Base-by-base conservation (phyloP, 2,329 filamentous ascomycete species). In the Exophiala sp. region DNA sequence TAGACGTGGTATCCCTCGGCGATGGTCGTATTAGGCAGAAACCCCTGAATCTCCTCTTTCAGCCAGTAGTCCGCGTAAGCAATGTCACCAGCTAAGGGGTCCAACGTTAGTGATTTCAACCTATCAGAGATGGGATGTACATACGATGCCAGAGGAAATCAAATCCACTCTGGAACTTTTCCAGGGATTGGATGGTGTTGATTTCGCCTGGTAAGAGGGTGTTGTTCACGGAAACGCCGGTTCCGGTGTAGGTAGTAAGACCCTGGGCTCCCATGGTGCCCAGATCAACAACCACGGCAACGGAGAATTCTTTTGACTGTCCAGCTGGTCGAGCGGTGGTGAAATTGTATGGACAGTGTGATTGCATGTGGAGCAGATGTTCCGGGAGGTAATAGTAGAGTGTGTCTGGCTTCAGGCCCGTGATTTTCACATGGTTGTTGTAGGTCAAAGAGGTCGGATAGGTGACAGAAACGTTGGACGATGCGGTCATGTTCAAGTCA, bases 101-200 rank as follows among this genome's bases (percentile, higher is more conserved):
- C 76, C 75, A 14, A 59, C 64, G 51, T 71, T 65, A 63, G 76
- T n/a, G 69, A 72, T 46, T 72, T 77, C 75, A 75, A 78, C 61
- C 78, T 73, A 60, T 78, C 76, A 0, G 77, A 76, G 53, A 79
- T 79, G 48, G 66, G 52, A 79, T 66, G 56, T 79, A 77, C 45
- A 77, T 77, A 36, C 77, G 76, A 62, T 80, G 77, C 78, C 77
- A 80, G 21, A 72, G 73, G 59, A 80, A 79, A 2, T 71, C 72
- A 14, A 70, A 57, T 14, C 73, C 75, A n/a, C 76, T 70, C n/a
- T 71, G 63, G 34, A 69, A 69, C 5, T 68, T 72, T 35, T 72
- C 60, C 33, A 62, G 62, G 11, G 79, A 66, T 42, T 78, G 68
- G 57, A 72, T 68, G 4, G 33, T 24, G n/a, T 38, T 35, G 33